These are phyloP conservation scores for Ogataea salicorniae DNA, from an alignment of 805 yeast species.

Conservation along the genomic window DNA sequence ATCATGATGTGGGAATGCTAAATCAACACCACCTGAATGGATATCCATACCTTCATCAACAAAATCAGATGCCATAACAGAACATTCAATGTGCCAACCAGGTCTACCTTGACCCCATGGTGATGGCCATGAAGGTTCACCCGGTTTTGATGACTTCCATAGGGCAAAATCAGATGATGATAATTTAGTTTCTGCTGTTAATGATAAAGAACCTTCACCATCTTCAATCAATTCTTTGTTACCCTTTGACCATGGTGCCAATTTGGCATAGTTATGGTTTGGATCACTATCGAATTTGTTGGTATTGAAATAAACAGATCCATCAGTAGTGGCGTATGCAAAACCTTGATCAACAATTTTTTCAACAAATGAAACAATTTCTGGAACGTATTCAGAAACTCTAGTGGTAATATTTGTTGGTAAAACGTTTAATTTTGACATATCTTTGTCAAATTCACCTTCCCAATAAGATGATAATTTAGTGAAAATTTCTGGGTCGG, in stretches of 20 bases:
- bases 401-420: conserved; percentile 86
- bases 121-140: conserved; percentile 94
- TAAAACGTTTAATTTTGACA: conserved; percentile 77
- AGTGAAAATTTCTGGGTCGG: conserved; percentile 79
- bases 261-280: conserved; percentile 83
- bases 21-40: conserved; percentile 95
- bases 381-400: conserved; percentile 93
- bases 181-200: conserved; percentile 50
- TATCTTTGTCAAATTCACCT: conserved; percentile 73
- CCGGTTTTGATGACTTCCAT: conserved; percentile 95
- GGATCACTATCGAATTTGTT: conserved; percentile 66
- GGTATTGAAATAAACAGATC: conserved; percentile 96
- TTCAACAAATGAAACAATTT: conserved; percentile 75
- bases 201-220: conserved; percentile 82
- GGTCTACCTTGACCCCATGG: conserved; percentile 98
- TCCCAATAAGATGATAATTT: conserved; percentile 90
- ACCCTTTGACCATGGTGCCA: conserved; percentile 98
- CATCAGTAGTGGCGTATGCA: conserved; percentile 80
- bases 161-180: conserved; percentile 86
- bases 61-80: conserved; percentile 94
- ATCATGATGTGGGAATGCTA: conserved; percentile 98
- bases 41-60: conserved; percentile 83
- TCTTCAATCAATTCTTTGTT: conserved; percentile 79
- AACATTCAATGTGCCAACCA: conserved; percentile 99
- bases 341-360: conserved; percentile 73